Percentiles rank a stretch among this genome's conserved stretches.
These are phyloP conservation scores for Rhodotorula sp. DNA, from an alignment of 1,284 basidiomycete species.

Conservation along the genomic window DNA sequence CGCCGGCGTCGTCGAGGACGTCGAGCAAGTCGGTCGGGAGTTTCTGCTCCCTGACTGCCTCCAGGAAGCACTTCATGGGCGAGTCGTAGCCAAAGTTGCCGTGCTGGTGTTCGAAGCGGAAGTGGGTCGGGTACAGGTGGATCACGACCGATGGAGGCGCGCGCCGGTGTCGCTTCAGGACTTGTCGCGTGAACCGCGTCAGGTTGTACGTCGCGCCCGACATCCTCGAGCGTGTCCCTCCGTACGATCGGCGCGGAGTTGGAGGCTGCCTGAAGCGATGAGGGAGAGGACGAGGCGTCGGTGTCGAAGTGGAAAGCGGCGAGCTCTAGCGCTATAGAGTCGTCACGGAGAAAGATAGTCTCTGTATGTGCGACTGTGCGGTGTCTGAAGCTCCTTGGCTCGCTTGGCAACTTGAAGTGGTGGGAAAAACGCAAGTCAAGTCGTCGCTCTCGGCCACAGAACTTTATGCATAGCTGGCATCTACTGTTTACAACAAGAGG, in stretches of 20 bases:
- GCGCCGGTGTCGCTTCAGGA: slow-evolving; percentile 40
- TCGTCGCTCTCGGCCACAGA: too few species aligned
- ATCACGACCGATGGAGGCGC: slow-evolving; percentile 42
- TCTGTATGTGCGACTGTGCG: too few species aligned
- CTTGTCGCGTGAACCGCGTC: slow-evolving; percentile 39
- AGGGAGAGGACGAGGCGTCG: too few species aligned
- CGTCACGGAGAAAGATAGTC: too few species aligned
- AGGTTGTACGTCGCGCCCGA: slow-evolving; percentile 38
- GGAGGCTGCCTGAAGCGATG: too few species aligned
- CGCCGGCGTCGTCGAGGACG: slow-evolving; percentile 42
- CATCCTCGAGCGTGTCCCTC: not conserved
- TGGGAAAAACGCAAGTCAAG: too few species aligned
- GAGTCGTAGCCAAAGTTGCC: slow-evolving; percentile 41
- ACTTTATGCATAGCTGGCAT: not conserved
- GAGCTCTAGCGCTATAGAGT: too few species aligned
- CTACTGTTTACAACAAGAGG: not conserved
- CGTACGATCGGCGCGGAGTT: not conserved
- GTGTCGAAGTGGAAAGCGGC: too few species aligned
- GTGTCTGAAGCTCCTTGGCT: too few species aligned
- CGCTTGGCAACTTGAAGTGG: too few species aligned
- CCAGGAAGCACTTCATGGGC: slow-evolving; percentile 44
- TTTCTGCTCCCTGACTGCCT: slow-evolving; percentile 45
- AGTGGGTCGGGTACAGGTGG: slow-evolving; percentile 45
- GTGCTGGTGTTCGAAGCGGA: slow-evolving; percentile 45
- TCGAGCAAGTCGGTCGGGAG: slow-evolving; percentile 45